Percentiles rank a stretch among this genome's conserved stretches.
Evolutionary conservation across 345 rosid genomes (phyloP).

Genomic region (Eucalyptus sp.): DNA sequence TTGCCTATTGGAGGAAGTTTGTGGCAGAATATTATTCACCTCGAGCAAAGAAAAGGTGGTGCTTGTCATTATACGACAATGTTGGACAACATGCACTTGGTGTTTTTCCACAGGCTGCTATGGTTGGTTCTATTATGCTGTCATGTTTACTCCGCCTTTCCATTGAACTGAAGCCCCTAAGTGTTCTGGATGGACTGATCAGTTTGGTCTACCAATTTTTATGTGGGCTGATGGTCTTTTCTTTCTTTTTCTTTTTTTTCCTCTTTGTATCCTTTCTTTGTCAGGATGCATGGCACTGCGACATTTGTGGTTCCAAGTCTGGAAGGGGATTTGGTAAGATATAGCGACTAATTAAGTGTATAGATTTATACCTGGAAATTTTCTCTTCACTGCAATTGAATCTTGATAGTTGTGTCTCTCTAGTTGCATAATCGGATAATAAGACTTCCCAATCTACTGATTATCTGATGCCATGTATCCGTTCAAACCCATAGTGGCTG

Average conservation of each 20-base stretch:
- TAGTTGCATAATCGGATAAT: not conserved
- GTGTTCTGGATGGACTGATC: not conserved
- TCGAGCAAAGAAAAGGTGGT: slow-evolving; percentile 97
- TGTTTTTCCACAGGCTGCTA: slow-evolving; percentile 92
- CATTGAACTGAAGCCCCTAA: not conserved
- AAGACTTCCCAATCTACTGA: not conserved
- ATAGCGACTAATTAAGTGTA: not conserved
- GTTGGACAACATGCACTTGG: slow-evolving; percentile 92
- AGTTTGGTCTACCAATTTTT: not conserved
- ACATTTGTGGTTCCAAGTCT: slow-evolving; percentile 79
- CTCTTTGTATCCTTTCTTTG: not conserved
- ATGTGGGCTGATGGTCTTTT: not conserved
- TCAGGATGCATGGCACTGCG: slow-evolving; percentile 99
- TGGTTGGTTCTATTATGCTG: slow-evolving; percentile 36
- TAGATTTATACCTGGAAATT: not conserved
- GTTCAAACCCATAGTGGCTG: not conserved
- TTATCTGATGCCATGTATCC: not conserved
- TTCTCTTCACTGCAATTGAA: not conserved
- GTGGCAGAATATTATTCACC: slow-evolving; percentile 92
- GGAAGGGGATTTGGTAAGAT: slow-evolving; percentile 98
- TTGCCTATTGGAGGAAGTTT: slow-evolving; percentile 94
- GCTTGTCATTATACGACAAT: slow-evolving; percentile 81
- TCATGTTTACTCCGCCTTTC: not conserved
- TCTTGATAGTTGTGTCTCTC: not conserved
- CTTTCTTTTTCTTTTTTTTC: no score